Evolutionary conservation across 164 flowering plant species (phyloP).

Genomic region (Sextonia rubra): DNA sequence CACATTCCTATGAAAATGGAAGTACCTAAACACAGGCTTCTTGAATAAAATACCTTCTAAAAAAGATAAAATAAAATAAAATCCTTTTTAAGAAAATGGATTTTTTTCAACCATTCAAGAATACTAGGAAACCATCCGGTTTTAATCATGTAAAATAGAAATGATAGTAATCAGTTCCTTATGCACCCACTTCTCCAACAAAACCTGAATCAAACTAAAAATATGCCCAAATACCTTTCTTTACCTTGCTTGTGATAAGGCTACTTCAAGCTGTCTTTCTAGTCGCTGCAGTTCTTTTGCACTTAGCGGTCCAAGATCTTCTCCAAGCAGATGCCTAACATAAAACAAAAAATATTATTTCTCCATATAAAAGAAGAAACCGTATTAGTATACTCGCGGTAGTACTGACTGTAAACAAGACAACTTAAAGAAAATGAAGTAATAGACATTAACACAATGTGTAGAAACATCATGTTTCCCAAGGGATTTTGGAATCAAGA

Average conservation of each 20-base stretch:
- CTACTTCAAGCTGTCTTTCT: conserved; percentile 87
- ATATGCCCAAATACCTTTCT: conserved; percentile 52
- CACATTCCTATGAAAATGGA: too few species aligned
- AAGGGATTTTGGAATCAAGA: not conserved
- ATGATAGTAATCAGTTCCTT: not conserved
- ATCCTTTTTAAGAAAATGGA: not conserved
- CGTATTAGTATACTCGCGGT: too few species aligned
- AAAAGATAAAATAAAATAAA: not conserved
- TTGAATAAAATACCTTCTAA: too few species aligned
- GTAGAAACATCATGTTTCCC: not conserved
- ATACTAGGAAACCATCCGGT: not conserved
- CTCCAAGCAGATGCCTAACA: conserved; percentile 85
- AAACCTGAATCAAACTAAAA: not conserved
- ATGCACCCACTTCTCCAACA: not conserved
- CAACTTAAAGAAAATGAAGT: not conserved
- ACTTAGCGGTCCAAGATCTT: conserved; percentile 80
- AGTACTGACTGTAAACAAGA: not conserved
- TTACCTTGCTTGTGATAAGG: conserved; percentile 74
- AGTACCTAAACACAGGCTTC: too few species aligned
- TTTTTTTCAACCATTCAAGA: not conserved
- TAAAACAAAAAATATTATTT: not conserved
- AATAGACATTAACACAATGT: not conserved
- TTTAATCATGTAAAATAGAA: not conserved
- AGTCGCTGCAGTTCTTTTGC: conserved; percentile 79
- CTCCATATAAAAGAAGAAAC: not conserved